Evolutionary conservation across 1,284 basidiomycete species (phyloP), one percentile per base, ranked within the genome.

Genomic region (Puccinia hordei): DNA sequence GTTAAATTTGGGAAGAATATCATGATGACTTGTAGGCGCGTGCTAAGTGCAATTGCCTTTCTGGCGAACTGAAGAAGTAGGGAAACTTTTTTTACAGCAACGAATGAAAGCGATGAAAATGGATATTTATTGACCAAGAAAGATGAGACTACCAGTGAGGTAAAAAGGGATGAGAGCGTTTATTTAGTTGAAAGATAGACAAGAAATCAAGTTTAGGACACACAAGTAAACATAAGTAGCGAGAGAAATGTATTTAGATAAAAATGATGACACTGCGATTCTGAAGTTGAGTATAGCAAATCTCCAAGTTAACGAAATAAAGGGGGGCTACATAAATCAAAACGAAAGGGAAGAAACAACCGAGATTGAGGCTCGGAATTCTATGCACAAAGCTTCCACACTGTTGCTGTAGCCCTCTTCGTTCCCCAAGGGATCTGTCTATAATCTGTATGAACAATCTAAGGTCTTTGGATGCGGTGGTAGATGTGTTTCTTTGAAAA

Each of bases 261-360:
- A 63, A 30, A 22, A 63, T 33, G 61, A 38, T 63, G 61, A 41
- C 17, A 63, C 10, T 30, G 35, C 17, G 41, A 13, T 63, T 15
- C 2, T 63, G 33, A 38, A n/a, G 22, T 22, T 35, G 57, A 12
- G 30, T 59, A 33, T 63, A 63, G 17, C 3, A 63, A 63, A 41
- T 9, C 4, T 33, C 4, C 38, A 30, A 41, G 35, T 9, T 12
- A 24, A 13, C 22, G 24, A 41, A 63, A 35, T n/a, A 63, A 17
- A n/a, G n/a, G n/a, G n/a, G n/a, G 33, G 61, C 33, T 63, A 63
- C 61, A 63, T 63, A 22, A 63, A 63, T 63, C 35, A 38, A 63
- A 63, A 3, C 19, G 22, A 63, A 63, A 38, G 61, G 12, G 61
- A 24, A 35, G 61, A 38, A 63, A 41, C 61, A 17, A 15, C 33